Conservation (phyloP, 768 basidiomycete species). For the Kwoniella newhampshirensis region DNA sequence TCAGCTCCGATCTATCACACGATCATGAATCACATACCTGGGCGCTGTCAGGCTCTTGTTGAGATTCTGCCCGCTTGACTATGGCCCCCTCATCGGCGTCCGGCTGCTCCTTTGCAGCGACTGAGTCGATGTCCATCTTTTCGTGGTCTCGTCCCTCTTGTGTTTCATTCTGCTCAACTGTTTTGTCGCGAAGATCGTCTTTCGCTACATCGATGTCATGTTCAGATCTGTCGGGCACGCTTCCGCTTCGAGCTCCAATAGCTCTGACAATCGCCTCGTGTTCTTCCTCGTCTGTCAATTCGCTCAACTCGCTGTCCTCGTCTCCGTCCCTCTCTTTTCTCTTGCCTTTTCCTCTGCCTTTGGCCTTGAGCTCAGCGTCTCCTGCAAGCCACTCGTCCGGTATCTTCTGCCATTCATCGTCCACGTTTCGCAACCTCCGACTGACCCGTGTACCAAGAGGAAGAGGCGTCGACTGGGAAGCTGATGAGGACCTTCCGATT, state of each 20-base stretch:
- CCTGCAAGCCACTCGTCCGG: conserved; percentile 33
- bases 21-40: too few species aligned
- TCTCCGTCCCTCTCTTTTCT: conserved; percentile 20
- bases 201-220: too few species aligned
- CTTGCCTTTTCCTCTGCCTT: conserved; percentile 14
- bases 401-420: conserved; percentile 48
- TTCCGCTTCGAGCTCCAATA: conserved; percentile 6
- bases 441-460: conserved; percentile 33
- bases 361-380: conserved; percentile 4
- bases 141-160: conserved; percentile 24
- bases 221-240: neutral
- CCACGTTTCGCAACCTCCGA: conserved; percentile 31
- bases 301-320: conserved; percentile 50
- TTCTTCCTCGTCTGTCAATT: conserved; percentile 49
- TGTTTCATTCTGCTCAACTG: neutral
- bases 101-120: neutral
- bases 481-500: neutral
- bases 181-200: neutral
- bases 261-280: conserved; percentile 20
- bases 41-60: too few species aligned
- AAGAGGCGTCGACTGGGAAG: conserved; percentile 11
- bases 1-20: too few species aligned
- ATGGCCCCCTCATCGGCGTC: neutral
- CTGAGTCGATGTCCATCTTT: conserved; percentile 7
- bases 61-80: too few species aligned